phyloP scores from a whole-genome alignment of 139 green algal species.

The Chlorella sp. region DNA sequence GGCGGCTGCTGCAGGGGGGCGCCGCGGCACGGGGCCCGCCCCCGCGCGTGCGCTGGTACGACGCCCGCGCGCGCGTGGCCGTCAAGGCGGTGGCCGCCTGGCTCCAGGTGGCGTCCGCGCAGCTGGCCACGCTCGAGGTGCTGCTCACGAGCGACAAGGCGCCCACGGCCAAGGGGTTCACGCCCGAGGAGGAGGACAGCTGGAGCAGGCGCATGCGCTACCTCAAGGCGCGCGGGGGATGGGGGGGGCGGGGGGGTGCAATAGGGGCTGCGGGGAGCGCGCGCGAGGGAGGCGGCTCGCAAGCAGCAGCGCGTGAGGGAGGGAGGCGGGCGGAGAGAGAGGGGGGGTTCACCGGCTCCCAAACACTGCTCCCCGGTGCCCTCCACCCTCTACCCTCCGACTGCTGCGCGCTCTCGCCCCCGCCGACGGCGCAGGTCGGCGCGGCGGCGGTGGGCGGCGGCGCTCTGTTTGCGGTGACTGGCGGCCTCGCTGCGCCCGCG shows the following conservation, averaged over 20 bases:
- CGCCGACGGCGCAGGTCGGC: slow-evolving; percentile 60
- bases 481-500: slow-evolving; percentile 79
- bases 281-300: neutral
- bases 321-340: neutral
- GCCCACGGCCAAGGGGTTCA: slow-evolving; percentile 10
- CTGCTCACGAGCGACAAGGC: slow-evolving; percentile 46
- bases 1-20: neutral
- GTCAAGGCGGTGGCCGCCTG: slow-evolving; percentile 71
- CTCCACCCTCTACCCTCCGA: neutral
- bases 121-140: slow-evolving; percentile 60
- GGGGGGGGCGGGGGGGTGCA: no score
- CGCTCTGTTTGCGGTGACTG: slow-evolving; percentile 77
- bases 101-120: slow-evolving; percentile 67
- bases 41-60: slow-evolving; percentile 63
- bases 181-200: slow-evolving; percentile 3
- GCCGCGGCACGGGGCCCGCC: neutral
- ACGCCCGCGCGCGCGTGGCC: slow-evolving; percentile 67
- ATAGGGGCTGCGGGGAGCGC: neutral
- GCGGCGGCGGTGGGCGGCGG: slow-evolving; percentile 70
- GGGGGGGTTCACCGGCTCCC: neutral
- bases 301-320: neutral
- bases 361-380: neutral
- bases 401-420: neutral
- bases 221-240: slow-evolving; percentile 39
- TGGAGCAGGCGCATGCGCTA: slow-evolving; percentile 36